Base-by-base conservation (phyloP, 768 basidiomycete genomes). In the Ramaria sp. region DNA sequence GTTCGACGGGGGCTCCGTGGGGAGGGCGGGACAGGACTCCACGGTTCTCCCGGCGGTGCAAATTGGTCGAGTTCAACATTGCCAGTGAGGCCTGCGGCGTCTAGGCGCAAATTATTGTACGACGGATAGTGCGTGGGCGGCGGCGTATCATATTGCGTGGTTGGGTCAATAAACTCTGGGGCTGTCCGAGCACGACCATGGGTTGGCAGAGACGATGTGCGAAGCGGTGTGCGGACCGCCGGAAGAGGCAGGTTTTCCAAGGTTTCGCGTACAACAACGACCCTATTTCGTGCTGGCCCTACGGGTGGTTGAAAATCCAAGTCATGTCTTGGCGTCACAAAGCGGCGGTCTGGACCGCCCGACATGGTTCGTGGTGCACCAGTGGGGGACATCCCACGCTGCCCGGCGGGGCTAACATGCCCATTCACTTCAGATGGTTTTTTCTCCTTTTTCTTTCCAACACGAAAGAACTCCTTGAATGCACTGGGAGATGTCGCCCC, bases 251-350 rank as follows among this genome's bases (percentile, higher is more conserved):
- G 69, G 60, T 91, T 84, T 31, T 77, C 73, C 80, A 92, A 81
- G 66, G 82, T 84, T 68, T 92, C 90, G 45, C 89, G 79, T 46
- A 91, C 84, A 22, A 92, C 90, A 0, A 89, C 87, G 0, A 92
- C 90, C 41, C 84, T 75, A 38, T 57, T 57, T 37, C 55, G 45
- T 15, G 46, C 30, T 5, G 46, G 45, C 34, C 27, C 46, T 11
- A 27, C 47, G 10, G 27, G 46, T 11, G 22, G 30, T 10, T 47
- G 45, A 6, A 57, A 34, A 37, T 57, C 55, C 12, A 49, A 50
- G 20, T 27, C 52, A 27, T 39, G 42, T 34, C 49, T 46, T 15
- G 34, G 15, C 10, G 31, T 19, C 51, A 27, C 37, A 58, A 42
- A 45, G 22, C 59, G 30, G 15, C 41, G 30, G 51, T 58, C 39